Conservation (phyloP, 169 alveolate genomes). For the Babesia bovis region DNA sequence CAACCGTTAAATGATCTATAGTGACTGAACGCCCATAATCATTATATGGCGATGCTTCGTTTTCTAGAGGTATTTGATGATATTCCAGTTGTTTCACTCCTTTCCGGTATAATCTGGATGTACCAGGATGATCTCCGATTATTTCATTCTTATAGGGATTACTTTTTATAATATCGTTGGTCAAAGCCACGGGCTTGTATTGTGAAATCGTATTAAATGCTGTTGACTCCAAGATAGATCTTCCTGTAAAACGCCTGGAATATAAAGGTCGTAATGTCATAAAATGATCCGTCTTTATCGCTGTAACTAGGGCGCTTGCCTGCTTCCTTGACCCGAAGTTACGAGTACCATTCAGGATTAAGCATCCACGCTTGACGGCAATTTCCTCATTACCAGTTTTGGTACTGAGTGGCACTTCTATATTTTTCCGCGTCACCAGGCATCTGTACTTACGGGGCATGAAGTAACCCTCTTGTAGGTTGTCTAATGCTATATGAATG, state of each 20-base stretch:
- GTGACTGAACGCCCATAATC: neutral
- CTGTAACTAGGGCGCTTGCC: constrained; percentile 3
- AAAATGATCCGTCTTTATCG: constrained; percentile 26
- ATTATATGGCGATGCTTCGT: neutral
- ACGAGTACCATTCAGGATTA: constrained; percentile 36
- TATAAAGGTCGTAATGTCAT: constrained; percentile 6
- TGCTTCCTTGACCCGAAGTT: constrained; percentile 15
- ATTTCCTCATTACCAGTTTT: neutral
- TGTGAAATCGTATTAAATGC: no score
- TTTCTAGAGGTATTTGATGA: no score
- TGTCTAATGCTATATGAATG: constrained; percentile 27
- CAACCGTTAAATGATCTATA: neutral
- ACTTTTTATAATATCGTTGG: neutral
- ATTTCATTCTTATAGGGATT: neutral
- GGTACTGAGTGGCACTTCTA: constrained; percentile 32
- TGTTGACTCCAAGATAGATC: constrained; percentile 22
- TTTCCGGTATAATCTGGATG: no score
- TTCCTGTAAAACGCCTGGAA: constrained; percentile 17
- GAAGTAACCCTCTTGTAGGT: constrained; percentile 65
- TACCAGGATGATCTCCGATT: neutral
- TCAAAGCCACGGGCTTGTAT: neutral
- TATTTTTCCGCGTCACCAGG: constrained; percentile 40
- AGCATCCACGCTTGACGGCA: constrained; percentile 37
- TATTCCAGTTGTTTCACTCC: no score
- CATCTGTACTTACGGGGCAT: constrained; percentile 42